Percentiles rank a stretch among this genome's conserved stretches.
phyloP scores from a whole-genome alignment of 495 filamentous ascomycete species.

The Tetracladium marchalianum region DNA sequence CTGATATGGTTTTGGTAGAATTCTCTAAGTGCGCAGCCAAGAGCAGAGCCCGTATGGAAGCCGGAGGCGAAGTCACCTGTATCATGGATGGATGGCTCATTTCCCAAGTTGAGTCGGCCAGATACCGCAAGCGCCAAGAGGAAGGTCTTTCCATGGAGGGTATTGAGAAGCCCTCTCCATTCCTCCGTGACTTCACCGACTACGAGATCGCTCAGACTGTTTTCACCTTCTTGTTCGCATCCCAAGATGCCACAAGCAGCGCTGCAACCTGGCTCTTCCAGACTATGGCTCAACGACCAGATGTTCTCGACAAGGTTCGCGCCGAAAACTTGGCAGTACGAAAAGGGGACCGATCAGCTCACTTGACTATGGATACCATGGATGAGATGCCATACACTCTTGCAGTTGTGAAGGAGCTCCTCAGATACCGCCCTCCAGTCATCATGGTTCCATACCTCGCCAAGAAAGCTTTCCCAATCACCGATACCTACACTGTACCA shows the following conservation, averaged over 20 bases:
- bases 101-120: constrained; percentile 71
- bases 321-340: constrained; percentile 80
- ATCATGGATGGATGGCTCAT: constrained; percentile 94
- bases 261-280: constrained; percentile 95
- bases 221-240: constrained; percentile 97
- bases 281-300: constrained; percentile 85
- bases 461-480: constrained; percentile 94
- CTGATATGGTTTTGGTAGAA: constrained; percentile 82
- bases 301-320: constrained; percentile 79
- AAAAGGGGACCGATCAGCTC: constrained; percentile 62
- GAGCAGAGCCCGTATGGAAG: constrained; percentile 84
- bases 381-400: constrained; percentile 86
- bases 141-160: constrained; percentile 55
- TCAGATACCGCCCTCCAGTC: constrained; percentile 93
- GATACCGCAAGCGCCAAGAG: constrained; percentile 60
- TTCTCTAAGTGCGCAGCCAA: constrained; percentile 90
- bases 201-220: constrained; percentile 90
- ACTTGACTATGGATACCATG: constrained; percentile 70
- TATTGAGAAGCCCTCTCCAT: constrained; percentile 66
- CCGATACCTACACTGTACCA: constrained; percentile 74
- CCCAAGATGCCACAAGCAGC: constrained; percentile 91
- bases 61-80: constrained; percentile 77
- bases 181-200: constrained; percentile 82
- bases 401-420: constrained; percentile 84
- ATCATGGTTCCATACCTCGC: constrained; percentile 95